These are phyloP conservation scores for Drechslerella stenobrocha DNA, from an alignment of 2,329 filamentous ascomycete genomes.

Conservation along the genomic window DNA sequence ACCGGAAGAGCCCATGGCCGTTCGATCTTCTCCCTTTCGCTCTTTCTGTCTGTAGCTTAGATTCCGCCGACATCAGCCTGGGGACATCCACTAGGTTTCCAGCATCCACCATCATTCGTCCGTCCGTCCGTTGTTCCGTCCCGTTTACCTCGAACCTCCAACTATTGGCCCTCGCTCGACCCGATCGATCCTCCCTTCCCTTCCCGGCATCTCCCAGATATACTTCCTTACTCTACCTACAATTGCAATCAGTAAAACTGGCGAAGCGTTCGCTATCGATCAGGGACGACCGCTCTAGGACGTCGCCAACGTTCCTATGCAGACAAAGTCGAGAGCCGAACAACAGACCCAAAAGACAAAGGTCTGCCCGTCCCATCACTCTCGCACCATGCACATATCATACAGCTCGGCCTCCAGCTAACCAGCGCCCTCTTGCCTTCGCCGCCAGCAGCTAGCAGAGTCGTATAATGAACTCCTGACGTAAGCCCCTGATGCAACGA, in stretches of 20 bases:
- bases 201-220: conserved; percentile 6
- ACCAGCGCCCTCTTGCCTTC: conserved; percentile 27
- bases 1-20: conserved; percentile 10
- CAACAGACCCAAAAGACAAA: conserved; percentile 66
- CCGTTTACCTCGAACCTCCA: too few relatives aligned
- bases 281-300: conserved; percentile 45
- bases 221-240: neutral
- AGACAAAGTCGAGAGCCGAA: conserved; percentile 62
- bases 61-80: conserved; percentile 10
- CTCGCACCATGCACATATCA: conserved; percentile 3
- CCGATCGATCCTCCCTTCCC: neutral
- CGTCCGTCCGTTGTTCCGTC: neutral
- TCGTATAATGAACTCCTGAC: conserved; percentile 96
- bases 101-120: neutral
- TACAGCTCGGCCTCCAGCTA: conserved; percentile 11
- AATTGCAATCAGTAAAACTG: conserved; percentile 23
- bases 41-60: conserved; percentile 23
- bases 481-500: conserved; percentile 59
- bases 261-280: conserved; percentile 36
- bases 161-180: neutral
- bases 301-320: conserved; percentile 49
- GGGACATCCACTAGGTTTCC: neutral
- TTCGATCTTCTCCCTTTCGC: conserved; percentile 22
- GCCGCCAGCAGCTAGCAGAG: conserved; percentile 72
- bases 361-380: conserved; percentile 55